Conservation (phyloP, 2,329 filamentous ascomycete species). For the Diaporthe eres region DNA sequence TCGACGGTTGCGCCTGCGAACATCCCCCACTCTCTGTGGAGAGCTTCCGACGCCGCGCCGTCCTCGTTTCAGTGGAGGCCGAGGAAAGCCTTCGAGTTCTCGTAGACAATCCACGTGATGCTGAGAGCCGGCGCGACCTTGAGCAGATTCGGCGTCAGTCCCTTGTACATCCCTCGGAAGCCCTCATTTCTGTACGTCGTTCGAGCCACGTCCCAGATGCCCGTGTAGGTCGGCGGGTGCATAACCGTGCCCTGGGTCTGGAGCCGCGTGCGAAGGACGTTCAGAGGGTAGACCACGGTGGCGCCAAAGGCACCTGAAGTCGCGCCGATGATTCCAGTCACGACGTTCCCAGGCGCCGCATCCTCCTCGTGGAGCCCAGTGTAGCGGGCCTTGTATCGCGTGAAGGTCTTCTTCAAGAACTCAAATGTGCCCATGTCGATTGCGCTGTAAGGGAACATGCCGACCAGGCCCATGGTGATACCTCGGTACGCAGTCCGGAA, state of each 20-base stretch:
- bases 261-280: slow-evolving; percentile 89
- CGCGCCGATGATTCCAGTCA: slow-evolving; percentile 90
- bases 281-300: slow-evolving; percentile 94
- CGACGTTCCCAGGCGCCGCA: slow-evolving; percentile 83
- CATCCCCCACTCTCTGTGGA: not conserved
- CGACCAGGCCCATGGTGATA: slow-evolving; percentile 91
- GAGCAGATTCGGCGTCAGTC: slow-evolving; percentile 92
- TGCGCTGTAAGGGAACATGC: slow-evolving; percentile 98
- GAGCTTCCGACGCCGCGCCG: not conserved
- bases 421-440: slow-evolving; percentile 98
- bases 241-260: slow-evolving; percentile 96
- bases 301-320: slow-evolving; percentile 93
- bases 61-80: slow-evolving; percentile 58
- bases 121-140: slow-evolving; percentile 97
- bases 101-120: slow-evolving; percentile 94
- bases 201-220: slow-evolving; percentile 88
- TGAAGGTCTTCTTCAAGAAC: slow-evolving; percentile 84
- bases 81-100: slow-evolving; percentile 86
- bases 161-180: slow-evolving; percentile 89
- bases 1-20: not conserved
- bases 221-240: slow-evolving; percentile 90
- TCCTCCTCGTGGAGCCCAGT: slow-evolving; percentile 86
- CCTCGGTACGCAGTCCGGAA: slow-evolving; percentile 88
- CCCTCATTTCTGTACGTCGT: slow-evolving; percentile 90
- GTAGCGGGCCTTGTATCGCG: slow-evolving; percentile 77